Percentiles rank a stretch among this genome's conserved stretches.
Evolutionary conservation across 768 basidiomycete genomes (phyloP).

Genomic region (Suillus subluteus): DNA sequence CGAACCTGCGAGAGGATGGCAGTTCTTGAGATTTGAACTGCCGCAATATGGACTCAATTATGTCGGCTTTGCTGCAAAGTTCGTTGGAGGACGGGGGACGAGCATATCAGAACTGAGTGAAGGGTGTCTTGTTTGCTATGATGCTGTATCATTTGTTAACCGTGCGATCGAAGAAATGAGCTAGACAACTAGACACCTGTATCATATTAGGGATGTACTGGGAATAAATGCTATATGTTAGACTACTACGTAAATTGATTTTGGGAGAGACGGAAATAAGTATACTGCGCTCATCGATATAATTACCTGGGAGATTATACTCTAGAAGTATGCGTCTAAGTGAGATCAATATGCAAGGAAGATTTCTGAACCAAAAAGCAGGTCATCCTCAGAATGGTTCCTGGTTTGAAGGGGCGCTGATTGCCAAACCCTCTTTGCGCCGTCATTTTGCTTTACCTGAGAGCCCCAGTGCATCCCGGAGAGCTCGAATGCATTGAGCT

Average conservation of each 20-base stretch:
- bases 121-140: conserved; percentile 48
- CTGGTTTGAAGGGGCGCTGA: conserved; percentile 47
- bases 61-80: conserved; percentile 69
- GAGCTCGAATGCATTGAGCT: conserved; percentile 70
- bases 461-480: conserved; percentile 78
- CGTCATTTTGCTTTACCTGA: conserved; percentile 45
- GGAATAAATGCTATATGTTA: conserved; percentile 22
- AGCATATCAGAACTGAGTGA: conserved; percentile 35
- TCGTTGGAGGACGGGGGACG: conserved; percentile 46
- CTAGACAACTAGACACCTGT: conserved; percentile 19
- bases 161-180: conserved; percentile 47
- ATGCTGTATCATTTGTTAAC: conserved; percentile 53
- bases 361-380: conserved; percentile 34
- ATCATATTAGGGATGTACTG: conserved; percentile 22
- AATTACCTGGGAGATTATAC: conserved; percentile 15
- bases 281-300: conserved; percentile 10
- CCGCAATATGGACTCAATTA: conserved; percentile 54
- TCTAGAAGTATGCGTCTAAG: not conserved
- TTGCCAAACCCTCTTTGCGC: conserved; percentile 55
- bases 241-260: conserved; percentile 15
- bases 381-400: conserved; percentile 33
- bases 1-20: conserved; percentile 60
- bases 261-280: not conserved
- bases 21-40: conserved; percentile 64
- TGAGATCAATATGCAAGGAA: conserved; percentile 33